Evolutionary conservation across 163 green algal genomes (phyloP).

Genomic region (Scenedesmus sp.): DNA sequence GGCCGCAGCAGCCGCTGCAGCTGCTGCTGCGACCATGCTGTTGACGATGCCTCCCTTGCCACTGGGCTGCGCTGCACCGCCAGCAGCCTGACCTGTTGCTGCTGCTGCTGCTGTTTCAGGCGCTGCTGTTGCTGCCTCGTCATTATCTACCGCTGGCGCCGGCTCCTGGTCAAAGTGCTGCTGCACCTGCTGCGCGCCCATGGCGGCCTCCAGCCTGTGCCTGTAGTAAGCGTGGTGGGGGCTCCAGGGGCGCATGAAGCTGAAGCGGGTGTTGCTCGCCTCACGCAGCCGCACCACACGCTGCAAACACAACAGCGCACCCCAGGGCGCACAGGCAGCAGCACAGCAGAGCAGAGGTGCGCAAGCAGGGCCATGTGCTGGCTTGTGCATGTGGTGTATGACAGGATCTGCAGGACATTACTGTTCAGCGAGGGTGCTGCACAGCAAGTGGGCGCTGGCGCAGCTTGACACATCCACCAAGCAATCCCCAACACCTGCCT

Average conservation of each 20-base stretch:
- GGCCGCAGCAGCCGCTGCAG: background rate
- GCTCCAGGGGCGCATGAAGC: constrained; percentile 78
- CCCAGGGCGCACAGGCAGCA: constrained; percentile 29
- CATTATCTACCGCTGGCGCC: background rate
- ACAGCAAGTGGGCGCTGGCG: background rate
- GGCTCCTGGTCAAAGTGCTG: constrained; percentile 31
- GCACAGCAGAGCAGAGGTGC: background rate
- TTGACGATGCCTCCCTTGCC: background rate
- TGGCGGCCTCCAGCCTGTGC: constrained; percentile 30
- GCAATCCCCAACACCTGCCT: background rate
- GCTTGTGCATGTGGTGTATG: background rate
- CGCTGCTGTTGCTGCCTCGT: constrained; percentile 10
- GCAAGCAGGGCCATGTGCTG: background rate
- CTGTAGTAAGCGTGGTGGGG: constrained; percentile 78
- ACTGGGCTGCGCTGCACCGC: background rate
- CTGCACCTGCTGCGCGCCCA: constrained; percentile 9
- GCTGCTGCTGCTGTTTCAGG: constrained; percentile 11
- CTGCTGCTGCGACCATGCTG: background rate
- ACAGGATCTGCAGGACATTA: background rate
- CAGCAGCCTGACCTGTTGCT: constrained; percentile 24
- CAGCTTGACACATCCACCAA: no score
- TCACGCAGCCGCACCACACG: constrained; percentile 73
- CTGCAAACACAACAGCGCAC: constrained; percentile 64
- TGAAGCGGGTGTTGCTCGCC: constrained; percentile 75
- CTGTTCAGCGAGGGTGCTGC: background rate